Evolutionary conservation across 352 stramenopile genomes (phyloP), one percentile per base, ranked within the genome.

Genomic region (Globisporangium paddicum): DNA sequence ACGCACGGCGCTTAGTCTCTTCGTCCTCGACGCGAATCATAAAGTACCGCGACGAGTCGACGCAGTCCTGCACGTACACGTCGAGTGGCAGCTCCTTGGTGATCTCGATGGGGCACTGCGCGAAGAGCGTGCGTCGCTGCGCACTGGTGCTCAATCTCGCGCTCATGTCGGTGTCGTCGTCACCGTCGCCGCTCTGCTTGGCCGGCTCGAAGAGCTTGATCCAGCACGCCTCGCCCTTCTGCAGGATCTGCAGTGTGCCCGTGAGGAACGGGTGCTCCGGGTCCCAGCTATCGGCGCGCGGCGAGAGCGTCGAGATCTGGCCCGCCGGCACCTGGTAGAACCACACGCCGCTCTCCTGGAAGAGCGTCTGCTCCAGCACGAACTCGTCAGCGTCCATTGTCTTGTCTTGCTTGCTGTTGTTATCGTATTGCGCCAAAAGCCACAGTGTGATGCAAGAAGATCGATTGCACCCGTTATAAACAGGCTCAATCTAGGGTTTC

Each of bases 1-100:
- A 95, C 44, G 83, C 86, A 51, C 79, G 77, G 28, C 83, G 82
- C 35, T 80, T 75, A 19, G 74, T 91, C 38, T 71, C 58, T 54
- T 89, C 80, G 63, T 95, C 86, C 56, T 92, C 84, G 52, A 93
- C 77, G 54, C 86, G 86, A 18, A 95, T 32, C 79, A 95, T 92
- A 35, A 95, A 95, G 67, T 95, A 95, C 28, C 86, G 82, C 50
- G 86, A 95, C 52, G 86, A 93, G 63, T 95, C 86, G 48, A 88
- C 82, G 47, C 83, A 95, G 63, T 95, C 84, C 46, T 93, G 86
- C 18, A 95, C 76, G 62, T 90, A 93, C 42, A 86, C 68, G 37
- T 89, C 79, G 26, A 95, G 71, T 34, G 68, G 14, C 26, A 86
- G 66, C 25, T 90, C 81, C 13, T 54, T 67, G 14, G 80, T 71